These are phyloP conservation scores for Argentina anserina DNA, from an alignment of 306 rosid genomes.

Conservation along the genomic window DNA sequence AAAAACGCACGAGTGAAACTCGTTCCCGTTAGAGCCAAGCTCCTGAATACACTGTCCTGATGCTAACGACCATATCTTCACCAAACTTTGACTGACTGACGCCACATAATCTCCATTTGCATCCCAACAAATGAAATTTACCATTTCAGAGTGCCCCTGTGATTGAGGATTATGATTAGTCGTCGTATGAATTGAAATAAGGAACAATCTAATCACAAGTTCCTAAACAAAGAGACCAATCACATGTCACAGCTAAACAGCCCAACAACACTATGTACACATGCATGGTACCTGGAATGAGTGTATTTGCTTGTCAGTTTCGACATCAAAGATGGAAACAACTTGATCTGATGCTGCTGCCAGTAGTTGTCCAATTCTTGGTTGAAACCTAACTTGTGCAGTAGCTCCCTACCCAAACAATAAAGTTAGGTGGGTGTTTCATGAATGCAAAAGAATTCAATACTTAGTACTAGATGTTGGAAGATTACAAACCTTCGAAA, in stretches of 20 bases:
- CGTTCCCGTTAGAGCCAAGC: slow-evolving; percentile 61
- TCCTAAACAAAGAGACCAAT: slow-evolving; percentile 6
- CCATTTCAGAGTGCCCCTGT: slow-evolving; percentile 71
- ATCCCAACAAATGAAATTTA: slow-evolving; percentile 74
- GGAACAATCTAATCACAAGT: neutral
- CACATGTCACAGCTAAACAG: slow-evolving; percentile 1
- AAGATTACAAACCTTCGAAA: slow-evolving; percentile 53
- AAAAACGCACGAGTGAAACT: slow-evolving; percentile 74
- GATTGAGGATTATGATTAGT: slow-evolving; percentile 1
- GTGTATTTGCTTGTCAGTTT: slow-evolving; percentile 60
- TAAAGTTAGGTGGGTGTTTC: neutral
- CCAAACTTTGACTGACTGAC: slow-evolving; percentile 70
- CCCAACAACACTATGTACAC: neutral
- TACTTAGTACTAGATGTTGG: slow-evolving; percentile 5
- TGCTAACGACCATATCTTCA: slow-evolving; percentile 69
- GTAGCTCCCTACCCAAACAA: slow-evolving; percentile 73
- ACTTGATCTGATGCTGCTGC: slow-evolving; percentile 72
- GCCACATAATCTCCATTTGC: slow-evolving; percentile 71
- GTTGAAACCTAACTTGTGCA: slow-evolving; percentile 82
- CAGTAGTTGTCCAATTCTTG: slow-evolving; percentile 65
- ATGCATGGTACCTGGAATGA: slow-evolving; percentile 54
- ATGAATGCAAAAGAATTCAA: slow-evolving; percentile 10
- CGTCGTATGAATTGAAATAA: neutral
- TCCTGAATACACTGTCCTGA: slow-evolving; percentile 81
- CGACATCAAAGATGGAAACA: slow-evolving; percentile 83